Percentiles rank a stretch among this genome's conserved stretches.
Evolutionary conservation across 208 protist species (phyloP).

Genomic region (Acanthamoeba comandoni): DNA sequence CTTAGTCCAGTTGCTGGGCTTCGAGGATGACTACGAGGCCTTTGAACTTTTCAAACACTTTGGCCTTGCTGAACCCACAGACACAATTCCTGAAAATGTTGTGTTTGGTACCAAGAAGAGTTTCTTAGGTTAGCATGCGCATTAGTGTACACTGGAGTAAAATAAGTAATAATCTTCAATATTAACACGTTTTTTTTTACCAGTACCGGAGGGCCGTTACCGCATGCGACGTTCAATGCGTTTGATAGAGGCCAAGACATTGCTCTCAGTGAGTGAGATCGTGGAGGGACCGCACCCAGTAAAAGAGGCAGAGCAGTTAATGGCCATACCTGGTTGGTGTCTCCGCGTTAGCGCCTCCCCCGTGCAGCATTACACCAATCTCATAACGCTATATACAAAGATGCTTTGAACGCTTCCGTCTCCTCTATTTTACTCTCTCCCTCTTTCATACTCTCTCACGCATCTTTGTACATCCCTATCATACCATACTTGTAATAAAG

Average conservation of each 20-base stretch:
- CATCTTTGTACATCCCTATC: no score
- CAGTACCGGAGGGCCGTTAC: conserved; percentile 8
- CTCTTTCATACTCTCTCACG: no score
- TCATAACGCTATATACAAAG: no score
- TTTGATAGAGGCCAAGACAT: conserved; percentile 49
- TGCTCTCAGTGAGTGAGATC: conserved; percentile 9
- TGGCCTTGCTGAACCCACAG: conserved; percentile 33
- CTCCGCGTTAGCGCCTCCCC: no score
- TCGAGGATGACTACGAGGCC: conserved; percentile 37
- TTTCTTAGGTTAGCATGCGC: neutral
- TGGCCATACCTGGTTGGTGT: no score
- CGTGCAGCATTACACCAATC: no score
- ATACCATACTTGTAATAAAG: no score
- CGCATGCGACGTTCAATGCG: conserved; percentile 30
- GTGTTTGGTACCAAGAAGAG: conserved; percentile 33
- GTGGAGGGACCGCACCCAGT: conserved; percentile 7
- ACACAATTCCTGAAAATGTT: neutral
- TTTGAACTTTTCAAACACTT: conserved; percentile 18
- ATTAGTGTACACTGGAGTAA: neutral
- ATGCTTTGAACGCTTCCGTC: no score
- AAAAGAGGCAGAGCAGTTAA: no score
- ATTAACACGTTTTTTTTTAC: neutral
- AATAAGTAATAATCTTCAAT: neutral
- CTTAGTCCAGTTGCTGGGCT: conserved; percentile 26
- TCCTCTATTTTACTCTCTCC: no score